A percentile compares a stretch with the other conserved stretches of the same genome.
Evolutionary conservation across 345 rosid species (phyloP).

Genomic region (Pistacia integerrima): DNA sequence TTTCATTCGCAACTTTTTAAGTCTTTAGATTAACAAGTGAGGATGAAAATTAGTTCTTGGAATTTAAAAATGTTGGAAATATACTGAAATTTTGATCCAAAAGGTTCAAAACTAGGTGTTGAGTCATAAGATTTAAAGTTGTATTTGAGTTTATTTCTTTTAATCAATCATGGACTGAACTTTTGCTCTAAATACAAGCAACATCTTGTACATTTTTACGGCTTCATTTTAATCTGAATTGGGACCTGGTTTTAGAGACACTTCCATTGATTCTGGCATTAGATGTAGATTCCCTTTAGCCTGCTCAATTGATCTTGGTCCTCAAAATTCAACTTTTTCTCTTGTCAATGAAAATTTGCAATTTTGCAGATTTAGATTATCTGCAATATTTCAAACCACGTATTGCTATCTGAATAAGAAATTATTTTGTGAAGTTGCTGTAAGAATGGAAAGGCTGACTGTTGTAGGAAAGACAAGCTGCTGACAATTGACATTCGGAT

Average conservation of each 20-base stretch:
- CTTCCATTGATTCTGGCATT: neutral
- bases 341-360: neutral
- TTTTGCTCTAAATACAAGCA: neutral
- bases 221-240: neutral
- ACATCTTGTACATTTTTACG: neutral
- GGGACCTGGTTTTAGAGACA: neutral
- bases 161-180: neutral
- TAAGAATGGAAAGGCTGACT: neutral
- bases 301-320: neutral
- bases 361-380: neutral
- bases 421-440: neutral
- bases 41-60: neutral
- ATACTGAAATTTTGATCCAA: neutral
- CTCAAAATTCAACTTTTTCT: neutral
- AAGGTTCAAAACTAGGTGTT: neutral
- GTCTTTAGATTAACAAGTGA: constrained; percentile 1
- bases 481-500: neutral
- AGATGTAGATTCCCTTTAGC: neutral
- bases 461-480: neutral
- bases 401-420: neutral
- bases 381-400: neutral
- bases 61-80: neutral
- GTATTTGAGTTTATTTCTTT: too few relatives aligned
- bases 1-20: neutral
- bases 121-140: neutral